These are phyloP conservation scores for Xenosphaeropsis pyriputrescens DNA, from an alignment of 2,329 filamentous ascomycete genomes.

Conservation along the genomic window DNA sequence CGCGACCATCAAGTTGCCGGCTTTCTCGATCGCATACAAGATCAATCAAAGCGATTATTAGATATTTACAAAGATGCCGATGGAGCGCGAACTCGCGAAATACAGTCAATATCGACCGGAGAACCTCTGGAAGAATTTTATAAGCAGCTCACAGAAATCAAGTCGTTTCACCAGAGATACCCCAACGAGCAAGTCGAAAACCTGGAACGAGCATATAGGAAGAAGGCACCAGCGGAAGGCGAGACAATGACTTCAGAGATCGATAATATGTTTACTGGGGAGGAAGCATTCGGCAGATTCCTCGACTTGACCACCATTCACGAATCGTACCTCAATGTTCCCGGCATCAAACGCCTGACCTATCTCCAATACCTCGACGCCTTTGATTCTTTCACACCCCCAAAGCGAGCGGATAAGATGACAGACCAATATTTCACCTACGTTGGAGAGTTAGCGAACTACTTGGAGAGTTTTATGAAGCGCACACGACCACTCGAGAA, in stretches of 20 bases:
- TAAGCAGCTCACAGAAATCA: constrained; percentile 66
- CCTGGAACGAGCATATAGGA: constrained; percentile 80
- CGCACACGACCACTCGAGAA: constrained; percentile 78
- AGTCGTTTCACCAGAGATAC: constrained; percentile 78
- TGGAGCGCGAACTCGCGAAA: constrained; percentile 59
- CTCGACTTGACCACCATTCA: constrained; percentile 77
- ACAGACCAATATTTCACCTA: constrained; percentile 91
- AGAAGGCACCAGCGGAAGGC: constrained; percentile 47
- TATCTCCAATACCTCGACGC: constrained; percentile 88
- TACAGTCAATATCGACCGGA: constrained; percentile 69
- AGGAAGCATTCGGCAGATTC: constrained; percentile 85
- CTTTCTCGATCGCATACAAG: constrained; percentile 76
- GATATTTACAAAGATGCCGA: constrained; percentile 73
- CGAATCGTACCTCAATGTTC: constrained; percentile 81
- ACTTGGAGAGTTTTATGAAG: constrained; percentile 79
- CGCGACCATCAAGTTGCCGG: constrained; percentile 85
- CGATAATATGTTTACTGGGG: constrained; percentile 87
- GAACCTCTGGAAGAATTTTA: constrained; percentile 89
- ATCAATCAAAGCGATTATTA: constrained; percentile 67
- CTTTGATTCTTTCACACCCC: constrained; percentile 75
- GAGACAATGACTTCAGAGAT: constrained; percentile 53
- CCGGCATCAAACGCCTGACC: constrained; percentile 67
- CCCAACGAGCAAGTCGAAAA: constrained; percentile 94
- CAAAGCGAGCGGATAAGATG: constrained; percentile 70
- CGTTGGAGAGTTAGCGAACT: constrained; percentile 62